Conservation (phyloP, 1,139 yeast genomes). For the Arxiozyma slooffiae region DNA sequence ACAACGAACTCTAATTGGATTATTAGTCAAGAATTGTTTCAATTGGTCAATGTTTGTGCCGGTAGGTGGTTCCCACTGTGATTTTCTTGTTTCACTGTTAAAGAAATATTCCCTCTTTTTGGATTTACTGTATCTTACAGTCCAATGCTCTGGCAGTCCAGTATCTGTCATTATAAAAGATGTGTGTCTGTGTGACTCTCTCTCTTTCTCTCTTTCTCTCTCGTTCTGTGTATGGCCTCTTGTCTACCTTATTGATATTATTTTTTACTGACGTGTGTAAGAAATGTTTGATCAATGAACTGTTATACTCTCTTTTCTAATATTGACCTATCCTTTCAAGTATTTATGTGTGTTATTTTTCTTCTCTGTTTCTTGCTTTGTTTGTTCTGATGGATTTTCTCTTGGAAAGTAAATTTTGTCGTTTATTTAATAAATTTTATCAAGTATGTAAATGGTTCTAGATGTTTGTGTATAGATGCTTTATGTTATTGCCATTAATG, state of each 20-base stretch:
- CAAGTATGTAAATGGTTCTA: no score
- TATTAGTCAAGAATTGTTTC: constrained; percentile 42
- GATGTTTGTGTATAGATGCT: no score
- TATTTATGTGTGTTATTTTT: background rate
- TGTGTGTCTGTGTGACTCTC: background rate
- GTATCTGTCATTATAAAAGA: constrained; percentile 24
- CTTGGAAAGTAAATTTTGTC: no score
- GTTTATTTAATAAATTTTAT: no score
- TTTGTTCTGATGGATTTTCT: no score
- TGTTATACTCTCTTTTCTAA: no score
- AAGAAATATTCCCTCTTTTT: constrained; percentile 78
- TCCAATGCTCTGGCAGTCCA: constrained; percentile 86
- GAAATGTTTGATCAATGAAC: no score
- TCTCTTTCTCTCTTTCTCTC: no score
- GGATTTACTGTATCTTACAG: constrained; percentile 65
- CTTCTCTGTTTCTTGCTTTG: background rate
- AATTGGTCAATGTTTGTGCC: constrained; percentile 64
- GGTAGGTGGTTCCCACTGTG: constrained; percentile 87
- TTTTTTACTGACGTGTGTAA: background rate
- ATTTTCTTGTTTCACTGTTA: constrained; percentile 58
- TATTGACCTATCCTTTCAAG: no score
- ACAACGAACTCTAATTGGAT: constrained; percentile 57
- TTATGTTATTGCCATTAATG: no score
- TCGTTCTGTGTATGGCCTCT: no score
- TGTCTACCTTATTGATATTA: no score